These are phyloP conservation scores for Ochetophila trinervis DNA, from an alignment of 306 rosid species.

Conservation along the genomic window DNA sequence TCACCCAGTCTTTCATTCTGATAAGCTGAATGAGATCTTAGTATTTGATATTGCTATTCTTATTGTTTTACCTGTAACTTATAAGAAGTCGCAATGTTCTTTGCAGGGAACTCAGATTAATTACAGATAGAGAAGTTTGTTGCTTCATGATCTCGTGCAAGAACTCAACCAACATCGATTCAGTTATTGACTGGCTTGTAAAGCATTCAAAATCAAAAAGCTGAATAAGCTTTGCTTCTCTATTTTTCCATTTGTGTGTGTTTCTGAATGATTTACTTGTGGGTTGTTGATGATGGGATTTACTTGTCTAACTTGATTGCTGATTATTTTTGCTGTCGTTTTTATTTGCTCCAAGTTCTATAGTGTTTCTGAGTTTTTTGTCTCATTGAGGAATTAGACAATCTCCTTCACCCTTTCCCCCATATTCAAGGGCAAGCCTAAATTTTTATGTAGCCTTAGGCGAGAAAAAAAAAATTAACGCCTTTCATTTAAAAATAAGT, in stretches of 20 bases:
- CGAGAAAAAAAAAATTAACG: no score
- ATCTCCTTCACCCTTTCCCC: no score
- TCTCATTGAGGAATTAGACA: no score
- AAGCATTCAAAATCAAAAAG: slow-evolving; percentile 94
- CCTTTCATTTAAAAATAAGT: no score
- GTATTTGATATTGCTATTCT: not conserved
- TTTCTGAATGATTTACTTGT: slow-evolving; percentile 29
- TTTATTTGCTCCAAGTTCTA: not conserved
- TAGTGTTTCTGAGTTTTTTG: no score
- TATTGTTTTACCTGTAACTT: slow-evolving; percentile 15
- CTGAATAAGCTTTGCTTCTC: slow-evolving; percentile 38
- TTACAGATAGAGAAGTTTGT: slow-evolving; percentile 86
- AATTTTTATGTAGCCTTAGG: no score
- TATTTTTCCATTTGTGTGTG: slow-evolving; percentile 28
- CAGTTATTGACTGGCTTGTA: slow-evolving; percentile 88
- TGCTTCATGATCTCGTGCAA: slow-evolving; percentile 97
- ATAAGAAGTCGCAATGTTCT: slow-evolving; percentile 1
- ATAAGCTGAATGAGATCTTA: not conserved
- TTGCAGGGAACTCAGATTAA: slow-evolving; percentile 74
- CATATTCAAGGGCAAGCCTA: no score
- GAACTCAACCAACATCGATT: slow-evolving; percentile 86
- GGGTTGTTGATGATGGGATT: slow-evolving; percentile 45
- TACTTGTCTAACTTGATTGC: slow-evolving; percentile 40
- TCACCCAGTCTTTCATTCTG: not conserved
- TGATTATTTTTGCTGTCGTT: slow-evolving; percentile 34